Base-by-base conservation (phyloP, 1,139 yeast genomes). In the Groenewaldozyma sp. region DNA sequence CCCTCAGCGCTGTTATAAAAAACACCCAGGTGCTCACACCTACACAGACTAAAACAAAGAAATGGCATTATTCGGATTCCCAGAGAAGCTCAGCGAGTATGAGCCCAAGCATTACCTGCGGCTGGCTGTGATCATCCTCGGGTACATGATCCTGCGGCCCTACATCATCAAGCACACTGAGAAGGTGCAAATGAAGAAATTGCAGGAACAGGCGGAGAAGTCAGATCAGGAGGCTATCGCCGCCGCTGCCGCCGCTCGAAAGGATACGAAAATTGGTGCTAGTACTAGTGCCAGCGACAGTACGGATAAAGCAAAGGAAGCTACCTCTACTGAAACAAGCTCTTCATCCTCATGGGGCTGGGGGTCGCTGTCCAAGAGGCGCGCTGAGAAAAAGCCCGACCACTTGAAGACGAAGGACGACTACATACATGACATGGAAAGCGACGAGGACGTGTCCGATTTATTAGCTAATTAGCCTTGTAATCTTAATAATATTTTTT, bases 391-490 rank as follows among this genome's bases (percentile, higher is more conserved):
- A 20, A 43, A 45, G 32, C 35, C 42, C 16, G 38, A 40, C 4
- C 43, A 46, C 29, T 38, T 40, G 2, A 42, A 48, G 36, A 37
- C 34, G 13, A 39, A 40, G 32, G 47, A 35, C 17, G 48, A 46
- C 20, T 36, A 38, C n/a, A 41, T 38, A n/a, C 80, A 72, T 36
- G 76, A 72, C 27, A 74, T 69, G 47, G 80, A 74, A 41, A 81
- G 76, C 35, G 82, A 76, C 41, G 84, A 76, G 26, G 83, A 78
- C 46, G 77, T 75, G 45, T 78, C 76, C 52, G 86, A 79, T 52
- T 83, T 78, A 50, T 79, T 81, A 38, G 86, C 10, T 22, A 22
- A 7, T 7, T n/a, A n/a, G n/a, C n/a, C n/a, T n/a, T n/a, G n/a
- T n/a, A n/a, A n/a, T n/a, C n/a, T n/a, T n/a, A n/a, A n/a, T n/a